Base-by-base conservation (phyloP, 2,329 filamentous ascomycete species). In the Aspergillus aculeatus region DNA sequence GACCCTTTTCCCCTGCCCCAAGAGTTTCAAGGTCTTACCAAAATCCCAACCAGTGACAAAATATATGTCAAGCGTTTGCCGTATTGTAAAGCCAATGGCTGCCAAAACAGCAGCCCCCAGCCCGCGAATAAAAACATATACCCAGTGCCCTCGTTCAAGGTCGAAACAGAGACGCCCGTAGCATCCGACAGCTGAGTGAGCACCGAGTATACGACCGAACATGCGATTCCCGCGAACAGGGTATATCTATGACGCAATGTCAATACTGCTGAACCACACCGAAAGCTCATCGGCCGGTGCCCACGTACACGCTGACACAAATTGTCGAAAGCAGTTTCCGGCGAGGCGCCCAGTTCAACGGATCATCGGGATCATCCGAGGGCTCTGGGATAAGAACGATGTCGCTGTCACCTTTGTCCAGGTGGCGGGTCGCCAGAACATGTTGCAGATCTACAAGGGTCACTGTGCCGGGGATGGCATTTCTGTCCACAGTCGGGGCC, bases 41-140 rank as follows among this genome's bases (percentile, higher is more conserved):
- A 49, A 6, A 70, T 68, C 5, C 73, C 74, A 14, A 67, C 48
- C 51, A 76, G 52, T 0, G 74, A 76, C 3, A 75, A 9, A 5
- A 77, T 47, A 58, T 73, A 76, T 0, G 71, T 73, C 57, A 73
- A 59, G 5, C 74, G 68, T 59, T 76, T 76, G 23, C 79, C 79
- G 66, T 77, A 81, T 48, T 78, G 75, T 62, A 79, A 64, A 2
- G 79, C 77, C 56, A 81, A 75, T 0, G 79, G 77, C 61, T 82
- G 80, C 80, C 80, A 81, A 53, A 81, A 75, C 1, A 81, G 57
- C 19, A 78, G 67, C 0, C 77, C 77, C 78, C 79, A 81, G 23
- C 78, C 78, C 2, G 76, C 74, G 11, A 80, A 63, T 19, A 81
- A 62, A 52, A 80, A 80, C 63, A 77, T 61, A 61, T 74, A 76